Conservation (phyloP, 2,329 filamentous ascomycete genomes). For the Coniochaeta hoffmannii region DNA sequence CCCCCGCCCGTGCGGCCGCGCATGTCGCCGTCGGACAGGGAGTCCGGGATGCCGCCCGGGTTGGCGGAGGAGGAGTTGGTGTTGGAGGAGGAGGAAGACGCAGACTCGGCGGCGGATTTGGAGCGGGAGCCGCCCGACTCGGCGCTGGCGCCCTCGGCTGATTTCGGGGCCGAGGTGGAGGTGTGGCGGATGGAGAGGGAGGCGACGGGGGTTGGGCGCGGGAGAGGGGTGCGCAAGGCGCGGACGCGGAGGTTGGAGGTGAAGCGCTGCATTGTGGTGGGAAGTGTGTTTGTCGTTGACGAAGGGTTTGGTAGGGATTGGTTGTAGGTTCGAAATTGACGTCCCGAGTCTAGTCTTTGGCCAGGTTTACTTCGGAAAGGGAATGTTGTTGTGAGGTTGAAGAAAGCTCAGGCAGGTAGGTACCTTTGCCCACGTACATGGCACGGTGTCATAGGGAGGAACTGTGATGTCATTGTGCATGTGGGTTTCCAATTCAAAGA, state of each 20-base stretch:
- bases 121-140: constrained; percentile 27
- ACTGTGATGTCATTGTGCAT: too few species aligned
- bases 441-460: too few species aligned
- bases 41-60: constrained; percentile 17
- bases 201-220: neutral
- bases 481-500: too few species aligned
- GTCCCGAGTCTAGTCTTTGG: too few species aligned
- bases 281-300: neutral
- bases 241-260: neutral
- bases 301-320: too few species aligned
- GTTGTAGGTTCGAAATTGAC: too few species aligned
- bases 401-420: too few species aligned
- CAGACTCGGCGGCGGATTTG: constrained; percentile 21
- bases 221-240: neutral
- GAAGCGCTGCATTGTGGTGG: neutral
- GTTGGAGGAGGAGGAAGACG: constrained; percentile 13
- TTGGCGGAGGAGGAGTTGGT: constrained; percentile 4
- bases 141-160: constrained; percentile 13
- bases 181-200: neutral
- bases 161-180: constrained; percentile 1
- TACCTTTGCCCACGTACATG: too few species aligned
- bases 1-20: constrained; percentile 33
- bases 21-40: constrained; percentile 19
- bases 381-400: too few species aligned
- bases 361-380: too few species aligned